These are phyloP conservation scores for Teunomyces lycoperdinae DNA, from an alignment of 805 yeast species.

Conservation along the genomic window DNA sequence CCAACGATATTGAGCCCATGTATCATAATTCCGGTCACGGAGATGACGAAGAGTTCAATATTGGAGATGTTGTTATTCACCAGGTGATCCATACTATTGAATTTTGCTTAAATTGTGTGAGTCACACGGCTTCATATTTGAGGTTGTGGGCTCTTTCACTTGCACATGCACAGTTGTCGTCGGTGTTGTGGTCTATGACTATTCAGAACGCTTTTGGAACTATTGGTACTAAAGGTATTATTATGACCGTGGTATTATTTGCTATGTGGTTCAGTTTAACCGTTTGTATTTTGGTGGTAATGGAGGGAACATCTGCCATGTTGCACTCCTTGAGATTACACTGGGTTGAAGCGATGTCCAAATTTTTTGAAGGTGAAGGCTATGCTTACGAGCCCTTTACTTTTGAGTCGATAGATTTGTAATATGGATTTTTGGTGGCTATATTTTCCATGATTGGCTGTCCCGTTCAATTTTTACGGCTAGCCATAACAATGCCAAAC, in stretches of 20 bases:
- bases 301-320: constrained; percentile 99
- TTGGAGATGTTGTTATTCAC: constrained; percentile 94
- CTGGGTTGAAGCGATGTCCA: constrained; percentile 99
- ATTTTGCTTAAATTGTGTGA: constrained; percentile 93
- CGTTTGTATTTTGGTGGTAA: constrained; percentile 83
- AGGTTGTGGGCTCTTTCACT: constrained; percentile 96
- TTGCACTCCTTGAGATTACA: constrained; percentile 96
- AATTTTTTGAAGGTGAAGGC: constrained; percentile 97
- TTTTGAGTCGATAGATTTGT: constrained; percentile 33
- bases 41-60: constrained; percentile 60
- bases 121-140: constrained; percentile 96
- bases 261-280: constrained; percentile 95
- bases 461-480: constrained; percentile 7
- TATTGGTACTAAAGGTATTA: constrained; percentile 64
- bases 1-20: constrained; percentile 37
- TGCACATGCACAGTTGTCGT: constrained; percentile 93
- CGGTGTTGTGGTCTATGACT: constrained; percentile 97
- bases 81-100: constrained; percentile 98
- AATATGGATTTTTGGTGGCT: not conserved
- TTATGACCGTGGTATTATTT: constrained; percentile 75
- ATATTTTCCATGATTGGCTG: constrained; percentile 11
- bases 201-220: constrained; percentile 70
- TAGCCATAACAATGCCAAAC: constrained; percentile 11
- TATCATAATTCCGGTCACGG: constrained; percentile 37
- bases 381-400: constrained; percentile 85